Evolutionary conservation across 257 asterid species (phyloP).

Genomic region (Parsonsia alboflavescens): DNA sequence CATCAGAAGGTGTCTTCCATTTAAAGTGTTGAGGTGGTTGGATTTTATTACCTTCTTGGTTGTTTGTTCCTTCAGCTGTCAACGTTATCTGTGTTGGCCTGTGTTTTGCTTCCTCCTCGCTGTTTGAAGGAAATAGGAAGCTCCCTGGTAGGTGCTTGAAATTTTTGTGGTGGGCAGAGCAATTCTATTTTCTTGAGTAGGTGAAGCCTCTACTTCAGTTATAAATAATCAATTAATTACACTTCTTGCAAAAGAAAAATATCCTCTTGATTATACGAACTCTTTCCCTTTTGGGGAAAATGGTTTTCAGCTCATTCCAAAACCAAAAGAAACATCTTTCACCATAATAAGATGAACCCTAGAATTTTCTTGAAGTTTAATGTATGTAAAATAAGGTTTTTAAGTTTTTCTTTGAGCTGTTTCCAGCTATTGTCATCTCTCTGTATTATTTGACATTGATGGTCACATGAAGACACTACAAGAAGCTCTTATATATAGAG

Average conservation of each 20-base stretch:
- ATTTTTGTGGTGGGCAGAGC: background rate
- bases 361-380: no score
- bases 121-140: background rate
- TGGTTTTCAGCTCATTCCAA: background rate
- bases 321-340: no score
- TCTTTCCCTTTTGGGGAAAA: background rate
- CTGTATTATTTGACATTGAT: background rate
- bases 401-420: background rate
- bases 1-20: background rate
- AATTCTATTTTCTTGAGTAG: background rate
- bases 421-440: background rate
- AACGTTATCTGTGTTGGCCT: no score
- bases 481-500: background rate
- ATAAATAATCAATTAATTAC: background rate
- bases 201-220: background rate
- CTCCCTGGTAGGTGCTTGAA: background rate
- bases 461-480: background rate
- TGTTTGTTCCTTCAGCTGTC: no score
- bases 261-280: background rate
- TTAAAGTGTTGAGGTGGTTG: no score
- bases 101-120: background rate
- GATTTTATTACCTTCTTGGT: no score
- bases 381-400: no score
- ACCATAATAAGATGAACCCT: no score
- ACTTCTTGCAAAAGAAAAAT: background rate